Conservation (phyloP, 805 yeast species). For the Hanseniaspora clermontiae region DNA sequence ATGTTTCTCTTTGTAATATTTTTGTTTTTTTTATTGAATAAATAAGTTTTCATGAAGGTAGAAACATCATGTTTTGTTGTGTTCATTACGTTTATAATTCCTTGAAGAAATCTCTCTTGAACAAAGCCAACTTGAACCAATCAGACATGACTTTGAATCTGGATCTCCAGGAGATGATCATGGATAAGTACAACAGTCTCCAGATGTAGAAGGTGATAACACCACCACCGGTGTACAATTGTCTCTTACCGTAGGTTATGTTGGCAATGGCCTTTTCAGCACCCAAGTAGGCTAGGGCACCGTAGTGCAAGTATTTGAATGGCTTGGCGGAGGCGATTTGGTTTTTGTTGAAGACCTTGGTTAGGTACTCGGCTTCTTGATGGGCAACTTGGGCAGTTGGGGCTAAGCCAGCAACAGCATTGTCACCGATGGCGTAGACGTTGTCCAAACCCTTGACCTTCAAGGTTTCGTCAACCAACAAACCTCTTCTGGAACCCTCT, state of each 20-base stretch:
- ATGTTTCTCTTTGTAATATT: neutral
- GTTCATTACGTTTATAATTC: slow-evolving; percentile 36
- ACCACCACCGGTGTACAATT: slow-evolving; percentile 78
- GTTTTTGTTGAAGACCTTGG: slow-evolving; percentile 51
- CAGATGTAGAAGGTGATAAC: slow-evolving; percentile 78
- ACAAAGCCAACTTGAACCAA: slow-evolving; percentile 76
- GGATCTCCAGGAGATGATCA: slow-evolving; percentile 79
- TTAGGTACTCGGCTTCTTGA: slow-evolving; percentile 79
- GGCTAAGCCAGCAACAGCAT: slow-evolving; percentile 76
- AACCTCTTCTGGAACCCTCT: slow-evolving; percentile 73
- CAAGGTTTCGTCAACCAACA: slow-evolving; percentile 64
- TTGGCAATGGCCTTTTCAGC: slow-evolving; percentile 91
- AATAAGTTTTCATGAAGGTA: neutral
- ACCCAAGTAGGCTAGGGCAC: slow-evolving; percentile 88
- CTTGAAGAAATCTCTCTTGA: slow-evolving; percentile 88
- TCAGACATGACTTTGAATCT: slow-evolving; percentile 75
- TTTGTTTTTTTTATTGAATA: neutral
- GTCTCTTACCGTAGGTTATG: slow-evolving; percentile 65
- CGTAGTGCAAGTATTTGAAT: slow-evolving; percentile 75
- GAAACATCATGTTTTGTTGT: no score
- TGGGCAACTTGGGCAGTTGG: slow-evolving; percentile 97
- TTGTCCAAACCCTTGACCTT: slow-evolving; percentile 73
- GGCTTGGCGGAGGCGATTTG: slow-evolving; percentile 32
- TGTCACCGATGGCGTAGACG: slow-evolving; percentile 85
- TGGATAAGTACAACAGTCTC: slow-evolving; percentile 81